These are phyloP conservation scores for Porcisia hertigi DNA, from an alignment of 208 protist genomes.

Conservation along the genomic window DNA sequence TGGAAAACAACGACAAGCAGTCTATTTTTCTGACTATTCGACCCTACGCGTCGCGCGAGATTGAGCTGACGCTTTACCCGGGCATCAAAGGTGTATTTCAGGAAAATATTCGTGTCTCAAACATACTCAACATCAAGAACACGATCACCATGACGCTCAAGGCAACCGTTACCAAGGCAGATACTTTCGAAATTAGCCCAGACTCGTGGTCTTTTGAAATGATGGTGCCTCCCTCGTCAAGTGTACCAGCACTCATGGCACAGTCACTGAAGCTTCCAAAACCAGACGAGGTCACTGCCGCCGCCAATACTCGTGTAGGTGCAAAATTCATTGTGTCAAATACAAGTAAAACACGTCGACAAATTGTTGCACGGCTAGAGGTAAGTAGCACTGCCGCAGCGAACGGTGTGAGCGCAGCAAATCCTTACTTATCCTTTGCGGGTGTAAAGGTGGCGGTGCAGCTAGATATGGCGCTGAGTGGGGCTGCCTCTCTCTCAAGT, in stretches of 20 bases:
- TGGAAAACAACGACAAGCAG: constrained; percentile 74
- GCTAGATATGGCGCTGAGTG: constrained; percentile 71
- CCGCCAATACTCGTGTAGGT: constrained; percentile 40
- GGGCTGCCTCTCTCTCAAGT: constrained; percentile 56
- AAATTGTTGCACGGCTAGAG: constrained; percentile 63
- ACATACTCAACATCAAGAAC: constrained; percentile 74
- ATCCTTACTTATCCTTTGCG: constrained; percentile 58
- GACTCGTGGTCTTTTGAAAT: constrained; percentile 82
- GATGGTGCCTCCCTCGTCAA: constrained; percentile 47
- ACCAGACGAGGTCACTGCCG: constrained; percentile 6
- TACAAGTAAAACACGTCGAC: constrained; percentile 66
- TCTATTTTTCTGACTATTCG: constrained; percentile 69
- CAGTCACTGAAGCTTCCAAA: background rate
- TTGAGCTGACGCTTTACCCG: constrained; percentile 79
- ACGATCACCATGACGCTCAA: constrained; percentile 73
- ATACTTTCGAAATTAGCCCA: constrained; percentile 88
- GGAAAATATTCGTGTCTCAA: constrained; percentile 73
- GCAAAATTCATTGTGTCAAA: constrained; percentile 77
- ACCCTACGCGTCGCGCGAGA: constrained; percentile 78
- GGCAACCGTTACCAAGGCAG: constrained; percentile 79
- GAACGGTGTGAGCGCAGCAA: constrained; percentile 16
- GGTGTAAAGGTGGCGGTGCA: constrained; percentile 75
- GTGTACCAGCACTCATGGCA: constrained; percentile 12
- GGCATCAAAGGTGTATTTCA: constrained; percentile 85
- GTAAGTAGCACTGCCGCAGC: constrained; percentile 23